A percentile compares a stretch with the other conserved stretches of the same genome.
Evolutionary conservation across 78 protist genomes (phyloP).

Genomic region (Emiliania huxleyi): DNA sequence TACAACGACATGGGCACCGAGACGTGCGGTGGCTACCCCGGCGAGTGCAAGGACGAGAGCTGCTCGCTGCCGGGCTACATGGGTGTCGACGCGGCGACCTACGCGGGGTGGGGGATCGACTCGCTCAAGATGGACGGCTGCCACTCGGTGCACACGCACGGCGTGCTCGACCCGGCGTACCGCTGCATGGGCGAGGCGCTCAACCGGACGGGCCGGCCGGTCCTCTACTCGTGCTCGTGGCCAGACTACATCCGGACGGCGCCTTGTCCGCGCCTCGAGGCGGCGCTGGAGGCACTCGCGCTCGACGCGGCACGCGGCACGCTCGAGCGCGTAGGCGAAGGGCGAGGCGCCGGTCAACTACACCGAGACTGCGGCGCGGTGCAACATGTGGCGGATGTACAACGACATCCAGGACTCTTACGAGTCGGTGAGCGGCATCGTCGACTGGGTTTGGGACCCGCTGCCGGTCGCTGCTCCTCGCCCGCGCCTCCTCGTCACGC

Average conservation of each 20-base stretch:
- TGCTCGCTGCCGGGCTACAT: not conserved
- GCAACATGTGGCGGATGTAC: slow-evolving; percentile 34
- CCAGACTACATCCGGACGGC: too few relatives aligned
- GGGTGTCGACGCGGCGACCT: not conserved
- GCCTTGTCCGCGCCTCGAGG: too few relatives aligned
- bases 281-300: too few relatives aligned
- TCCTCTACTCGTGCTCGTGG: slow-evolving; percentile 37
- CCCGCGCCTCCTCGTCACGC: too few relatives aligned
- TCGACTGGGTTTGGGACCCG: slow-evolving; percentile 32
- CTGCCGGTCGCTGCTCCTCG: not conserved
- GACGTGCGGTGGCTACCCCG: slow-evolving; percentile 22
- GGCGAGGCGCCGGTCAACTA: too few relatives aligned
- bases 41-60: not conserved
- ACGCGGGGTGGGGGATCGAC: slow-evolving; percentile 22
- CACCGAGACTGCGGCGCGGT: not conserved
- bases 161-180: not conserved
- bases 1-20: not conserved
- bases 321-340: not conserved
- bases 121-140: not conserved
- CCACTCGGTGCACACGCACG: not conserved
- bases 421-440: not conserved
- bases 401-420: slow-evolving; percentile 13
- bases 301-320: not conserved
- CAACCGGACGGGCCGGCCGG: not conserved
- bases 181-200: slow-evolving; percentile 18